Evolutionary conservation across 2,329 filamentous ascomycete species (phyloP).

Genomic region (Aspergillus spinulosporus): DNA sequence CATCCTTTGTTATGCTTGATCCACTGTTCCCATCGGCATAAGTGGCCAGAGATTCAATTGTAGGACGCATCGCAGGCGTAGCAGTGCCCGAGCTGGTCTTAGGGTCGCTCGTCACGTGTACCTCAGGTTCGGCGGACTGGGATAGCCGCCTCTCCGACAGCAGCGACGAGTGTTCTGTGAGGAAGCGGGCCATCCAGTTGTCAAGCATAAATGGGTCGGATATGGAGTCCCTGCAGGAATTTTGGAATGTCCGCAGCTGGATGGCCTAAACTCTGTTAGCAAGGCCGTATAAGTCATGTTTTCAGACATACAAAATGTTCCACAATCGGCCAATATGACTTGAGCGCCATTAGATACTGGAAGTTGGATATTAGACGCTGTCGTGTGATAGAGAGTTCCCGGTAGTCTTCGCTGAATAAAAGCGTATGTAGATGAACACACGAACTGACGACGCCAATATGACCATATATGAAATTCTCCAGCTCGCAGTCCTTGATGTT

Average conservation of each 20-base stretch:
- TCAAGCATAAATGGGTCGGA: slow-evolving; percentile 25
- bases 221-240: slow-evolving; percentile 21
- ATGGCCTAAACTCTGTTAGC: slow-evolving; percentile 12
- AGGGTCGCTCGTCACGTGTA: neutral
- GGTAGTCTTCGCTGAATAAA: slow-evolving; percentile 20
- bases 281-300: neutral
- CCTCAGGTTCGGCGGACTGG: neutral
- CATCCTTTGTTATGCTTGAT: neutral
- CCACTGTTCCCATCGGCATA: neutral
- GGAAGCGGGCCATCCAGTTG: slow-evolving; percentile 28
- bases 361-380: slow-evolving; percentile 23
- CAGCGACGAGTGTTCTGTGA: slow-evolving; percentile 24
- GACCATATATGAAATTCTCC: slow-evolving; percentile 24
- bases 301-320: slow-evolving; percentile 19
- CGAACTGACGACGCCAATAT: slow-evolving; percentile 26
- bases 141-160: slow-evolving; percentile 17
- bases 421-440: slow-evolving; percentile 26
- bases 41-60: slow-evolving; percentile 1
- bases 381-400: slow-evolving; percentile 18
- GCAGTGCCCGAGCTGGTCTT: neutral
- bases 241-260: slow-evolving; percentile 26
- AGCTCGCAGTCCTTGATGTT: slow-evolving; percentile 21
- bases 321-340: slow-evolving; percentile 24
- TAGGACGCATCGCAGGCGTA: neutral
- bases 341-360: slow-evolving; percentile 25